Evolutionary conservation across 1,139 yeast species (phyloP).

Genomic region (Meyerozyma guilliermondii): DNA sequence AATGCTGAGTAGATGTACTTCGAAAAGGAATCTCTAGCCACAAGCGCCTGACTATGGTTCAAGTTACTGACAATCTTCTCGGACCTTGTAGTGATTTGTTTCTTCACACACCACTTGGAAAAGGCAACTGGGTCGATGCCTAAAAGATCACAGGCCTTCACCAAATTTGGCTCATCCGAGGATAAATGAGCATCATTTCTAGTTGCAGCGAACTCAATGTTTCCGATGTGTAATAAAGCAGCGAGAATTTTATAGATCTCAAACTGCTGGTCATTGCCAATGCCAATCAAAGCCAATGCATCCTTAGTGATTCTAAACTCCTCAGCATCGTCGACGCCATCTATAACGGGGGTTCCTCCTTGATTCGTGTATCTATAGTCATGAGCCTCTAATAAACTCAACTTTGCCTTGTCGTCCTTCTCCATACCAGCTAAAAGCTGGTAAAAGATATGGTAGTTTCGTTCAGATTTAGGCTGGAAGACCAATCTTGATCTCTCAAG

Average conservation of each 20-base stretch:
- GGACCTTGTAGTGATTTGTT: conserved; percentile 87
- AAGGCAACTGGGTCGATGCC: conserved; percentile 73
- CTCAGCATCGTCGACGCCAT: conserved; percentile 74
- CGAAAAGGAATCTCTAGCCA: conserved; percentile 94
- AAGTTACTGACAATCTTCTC: conserved; percentile 87
- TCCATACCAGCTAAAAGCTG: conserved; percentile 80
- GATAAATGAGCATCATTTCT: conserved; percentile 79
- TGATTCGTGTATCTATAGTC: conserved; percentile 85
- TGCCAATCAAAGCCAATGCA: conserved; percentile 78
- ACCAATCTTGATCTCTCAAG: conserved; percentile 92
- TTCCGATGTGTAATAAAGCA: conserved; percentile 89
- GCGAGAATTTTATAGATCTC: conserved; percentile 78
- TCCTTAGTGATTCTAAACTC: conserved; percentile 73
- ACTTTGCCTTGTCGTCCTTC: conserved; percentile 49
- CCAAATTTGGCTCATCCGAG: conserved; percentile 81
- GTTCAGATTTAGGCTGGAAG: conserved; percentile 82
- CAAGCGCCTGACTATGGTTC: conserved; percentile 79
- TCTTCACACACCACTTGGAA: conserved; percentile 91
- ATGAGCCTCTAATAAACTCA: conserved; percentile 59
- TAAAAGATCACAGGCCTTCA: conserved; percentile 77
- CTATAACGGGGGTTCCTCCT: conserved; percentile 74
- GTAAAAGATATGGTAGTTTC: conserved; percentile 94
- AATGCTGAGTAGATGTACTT: conserved; percentile 89
- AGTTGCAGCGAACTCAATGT: conserved; percentile 81
- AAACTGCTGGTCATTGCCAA: conserved; percentile 52